phyloP scores from a whole-genome alignment of 495 filamentous ascomycete genomes.

The Penicillium paradoxum region DNA sequence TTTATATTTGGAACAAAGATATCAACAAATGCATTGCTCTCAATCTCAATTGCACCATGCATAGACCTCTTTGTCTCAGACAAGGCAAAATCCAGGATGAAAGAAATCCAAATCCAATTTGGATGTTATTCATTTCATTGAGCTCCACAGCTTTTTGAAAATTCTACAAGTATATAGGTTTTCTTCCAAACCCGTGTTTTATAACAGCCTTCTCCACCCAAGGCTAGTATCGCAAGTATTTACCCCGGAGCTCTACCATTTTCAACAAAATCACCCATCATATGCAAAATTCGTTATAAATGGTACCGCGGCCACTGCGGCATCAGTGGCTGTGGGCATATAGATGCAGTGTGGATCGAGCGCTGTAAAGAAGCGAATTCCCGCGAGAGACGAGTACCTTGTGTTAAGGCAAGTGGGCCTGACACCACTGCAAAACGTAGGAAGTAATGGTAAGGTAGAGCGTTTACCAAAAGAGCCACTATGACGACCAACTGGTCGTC shows the following conservation, averaged over 20 bases:
- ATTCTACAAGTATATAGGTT: background rate
- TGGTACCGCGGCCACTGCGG: conserved; percentile 4
- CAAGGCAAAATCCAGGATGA: background rate
- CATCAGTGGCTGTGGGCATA: conserved; percentile 3
- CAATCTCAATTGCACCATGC: background rate
- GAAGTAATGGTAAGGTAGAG: too few relatives aligned
- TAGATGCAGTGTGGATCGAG: conserved; percentile 1
- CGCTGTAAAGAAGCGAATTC: background rate
- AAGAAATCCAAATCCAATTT: background rate
- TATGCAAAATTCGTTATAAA: conserved; percentile 2
- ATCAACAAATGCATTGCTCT: background rate
- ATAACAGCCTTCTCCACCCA: background rate
- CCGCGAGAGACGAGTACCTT: too few relatives aligned
- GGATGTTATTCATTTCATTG: background rate
- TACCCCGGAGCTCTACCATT: background rate
- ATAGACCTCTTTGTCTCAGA: background rate
- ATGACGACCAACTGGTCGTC: too few relatives aligned
- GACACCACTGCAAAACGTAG: too few relatives aligned
- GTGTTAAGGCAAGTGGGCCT: too few relatives aligned
- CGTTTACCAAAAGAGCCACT: too few relatives aligned
- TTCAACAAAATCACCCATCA: background rate
- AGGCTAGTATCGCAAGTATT: background rate
- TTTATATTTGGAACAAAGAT: background rate
- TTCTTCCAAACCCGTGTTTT: background rate
- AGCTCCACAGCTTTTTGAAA: background rate